These are phyloP conservation scores for Helotiales sp. DNA, from an alignment of 2,329 filamentous ascomycete species.

Conservation along the genomic window DNA sequence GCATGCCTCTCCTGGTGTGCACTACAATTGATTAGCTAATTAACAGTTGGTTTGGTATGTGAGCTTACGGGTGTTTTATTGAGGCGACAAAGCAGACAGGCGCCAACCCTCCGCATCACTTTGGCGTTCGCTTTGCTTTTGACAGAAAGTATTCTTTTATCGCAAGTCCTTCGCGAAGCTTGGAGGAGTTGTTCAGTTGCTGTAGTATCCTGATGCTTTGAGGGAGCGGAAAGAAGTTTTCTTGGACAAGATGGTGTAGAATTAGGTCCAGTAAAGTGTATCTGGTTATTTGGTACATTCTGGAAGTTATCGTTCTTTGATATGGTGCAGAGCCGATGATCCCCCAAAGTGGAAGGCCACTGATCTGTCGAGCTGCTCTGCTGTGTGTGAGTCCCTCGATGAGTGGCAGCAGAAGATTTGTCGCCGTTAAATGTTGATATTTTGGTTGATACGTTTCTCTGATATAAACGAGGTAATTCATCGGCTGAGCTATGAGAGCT, in stretches of 20 bases:
- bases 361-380: not conserved
- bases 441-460: not conserved
- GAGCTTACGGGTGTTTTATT: not conserved
- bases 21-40: not conserved
- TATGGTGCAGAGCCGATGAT: too few relatives aligned
- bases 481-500: not conserved
- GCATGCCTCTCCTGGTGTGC: not conserved
- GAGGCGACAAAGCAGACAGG: not conserved
- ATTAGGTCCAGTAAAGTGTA: not conserved
- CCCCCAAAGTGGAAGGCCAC: not conserved
- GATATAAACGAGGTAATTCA: not conserved
- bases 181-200: not conserved
- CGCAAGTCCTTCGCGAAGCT: not conserved
- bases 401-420: not conserved
- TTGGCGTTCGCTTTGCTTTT: not conserved
- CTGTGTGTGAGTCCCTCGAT: not conserved
- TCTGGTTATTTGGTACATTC: not conserved
- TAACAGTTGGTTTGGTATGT: not conserved
- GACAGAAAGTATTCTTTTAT: not conserved
- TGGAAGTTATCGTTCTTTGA: not conserved
- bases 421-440: not conserved
- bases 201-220: not conserved
- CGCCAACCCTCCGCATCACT: not conserved
- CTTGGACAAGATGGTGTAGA: not conserved
- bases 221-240: not conserved